Evolutionary conservation across 345 rosid genomes (phyloP).

Genomic region (Linum lewisii): DNA sequence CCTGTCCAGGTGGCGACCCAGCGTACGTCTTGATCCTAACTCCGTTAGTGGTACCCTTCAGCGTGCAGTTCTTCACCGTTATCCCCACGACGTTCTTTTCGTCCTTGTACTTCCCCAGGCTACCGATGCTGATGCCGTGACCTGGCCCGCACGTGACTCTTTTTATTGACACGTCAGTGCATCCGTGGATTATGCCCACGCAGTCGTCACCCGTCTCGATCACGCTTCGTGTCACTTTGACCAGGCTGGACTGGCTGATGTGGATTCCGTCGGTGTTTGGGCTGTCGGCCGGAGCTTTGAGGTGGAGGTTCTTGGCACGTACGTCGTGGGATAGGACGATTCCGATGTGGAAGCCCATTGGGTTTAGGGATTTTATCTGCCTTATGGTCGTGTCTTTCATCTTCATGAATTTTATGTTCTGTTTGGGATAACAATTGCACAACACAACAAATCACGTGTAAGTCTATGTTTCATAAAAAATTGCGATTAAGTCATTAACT

Average conservation of each 20-base stretch:
- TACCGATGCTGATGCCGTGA: constrained; percentile 68
- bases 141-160: constrained; percentile 66
- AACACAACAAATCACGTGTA: not conserved
- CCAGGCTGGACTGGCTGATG: constrained; percentile 42
- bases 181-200: constrained; percentile 52
- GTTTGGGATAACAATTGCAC: too few relatives aligned
- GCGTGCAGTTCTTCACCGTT: constrained; percentile 36
- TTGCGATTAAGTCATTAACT: too few relatives aligned
- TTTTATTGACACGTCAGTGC: constrained; percentile 31
- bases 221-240: constrained; percentile 27
- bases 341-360: constrained; percentile 54
- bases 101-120: constrained; percentile 52
- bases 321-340: constrained; percentile 31
- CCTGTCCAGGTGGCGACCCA: constrained; percentile 36
- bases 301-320: constrained; percentile 14
- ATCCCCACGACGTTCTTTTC: constrained; percentile 52
- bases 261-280: constrained; percentile 75
- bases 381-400: constrained; percentile 27
- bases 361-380: constrained; percentile 37
- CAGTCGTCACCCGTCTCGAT: constrained; percentile 72
- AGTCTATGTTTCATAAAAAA: not conserved
- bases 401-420: constrained; percentile 33
- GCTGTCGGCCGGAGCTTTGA: constrained; percentile 39
- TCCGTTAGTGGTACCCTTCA: constrained; percentile 48
- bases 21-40: constrained; percentile 64